phyloP scores from a whole-genome alignment of 495 filamentous ascomycete genomes.

The Achaetomiella virescens region DNA sequence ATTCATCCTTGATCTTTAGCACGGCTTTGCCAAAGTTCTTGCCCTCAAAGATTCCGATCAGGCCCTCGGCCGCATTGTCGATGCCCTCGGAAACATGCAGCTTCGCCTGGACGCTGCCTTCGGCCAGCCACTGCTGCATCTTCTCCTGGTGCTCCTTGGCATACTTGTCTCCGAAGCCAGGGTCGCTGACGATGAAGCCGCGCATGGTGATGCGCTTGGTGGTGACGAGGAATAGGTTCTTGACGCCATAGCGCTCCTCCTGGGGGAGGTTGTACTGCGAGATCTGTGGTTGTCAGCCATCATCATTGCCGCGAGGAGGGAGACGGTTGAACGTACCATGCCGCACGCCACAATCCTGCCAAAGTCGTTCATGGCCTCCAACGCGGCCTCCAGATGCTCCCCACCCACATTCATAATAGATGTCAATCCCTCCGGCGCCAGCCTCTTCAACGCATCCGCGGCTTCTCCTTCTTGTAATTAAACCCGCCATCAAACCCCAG shows the following conservation, averaged over 20 bases:
- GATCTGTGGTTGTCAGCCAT: conserved; percentile 41
- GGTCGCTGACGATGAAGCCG: conserved; percentile 69
- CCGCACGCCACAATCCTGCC: conserved; percentile 62
- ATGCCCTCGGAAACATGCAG: conserved; percentile 69
- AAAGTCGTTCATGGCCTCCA: conserved; percentile 60
- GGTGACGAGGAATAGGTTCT: conserved; percentile 52
- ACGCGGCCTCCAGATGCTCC: conserved; percentile 72
- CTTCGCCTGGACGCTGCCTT: conserved; percentile 72
- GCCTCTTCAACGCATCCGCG: conserved; percentile 62
- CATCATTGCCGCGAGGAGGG: conserved; percentile 10
- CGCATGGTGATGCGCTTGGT: conserved; percentile 47
- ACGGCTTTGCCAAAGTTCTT: conserved; percentile 93
- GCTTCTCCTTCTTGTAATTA: conserved; percentile 61
- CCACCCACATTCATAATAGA: conserved; percentile 96
- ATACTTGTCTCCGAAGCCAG: conserved; percentile 65
- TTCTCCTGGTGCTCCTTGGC: conserved; percentile 72
- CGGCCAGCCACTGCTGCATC: conserved; percentile 75
- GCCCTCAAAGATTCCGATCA: conserved; percentile 81
- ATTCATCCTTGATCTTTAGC: conserved; percentile 54
- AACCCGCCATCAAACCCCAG: conserved; percentile 65
- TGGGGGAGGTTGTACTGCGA: conserved; percentile 68
- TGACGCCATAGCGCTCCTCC: conserved; percentile 59
- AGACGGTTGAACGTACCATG: conserved; percentile 33
- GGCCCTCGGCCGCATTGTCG: conserved; percentile 71
- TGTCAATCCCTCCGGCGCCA: conserved; percentile 85